Evolutionary conservation across 1,139 yeast species (phyloP).

Genomic region (Lodderomyces oxycetoniae): DNA sequence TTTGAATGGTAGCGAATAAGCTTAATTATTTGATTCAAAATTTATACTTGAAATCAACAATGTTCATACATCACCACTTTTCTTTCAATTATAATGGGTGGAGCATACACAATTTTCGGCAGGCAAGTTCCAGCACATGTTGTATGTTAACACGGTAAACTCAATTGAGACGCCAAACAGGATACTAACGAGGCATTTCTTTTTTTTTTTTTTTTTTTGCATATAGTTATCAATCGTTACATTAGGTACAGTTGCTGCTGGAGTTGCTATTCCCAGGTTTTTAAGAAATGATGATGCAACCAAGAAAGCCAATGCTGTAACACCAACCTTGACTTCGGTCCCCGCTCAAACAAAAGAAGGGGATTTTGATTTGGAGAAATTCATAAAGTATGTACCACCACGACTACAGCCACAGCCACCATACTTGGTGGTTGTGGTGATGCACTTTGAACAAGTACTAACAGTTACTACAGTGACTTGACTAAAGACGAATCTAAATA

Average conservation of each 20-base stretch:
- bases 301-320: constrained; percentile 26
- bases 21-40: too few species aligned
- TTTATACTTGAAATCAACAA: too few species aligned
- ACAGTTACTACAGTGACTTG: constrained; percentile 29
- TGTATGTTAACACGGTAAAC: constrained; percentile 31
- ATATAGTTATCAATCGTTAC: constrained; percentile 42
- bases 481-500: constrained; percentile 41
- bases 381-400: constrained; percentile 45
- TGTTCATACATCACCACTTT: too few species aligned
- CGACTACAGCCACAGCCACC: neutral
- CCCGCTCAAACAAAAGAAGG: constrained; percentile 34
- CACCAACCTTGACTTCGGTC: constrained; percentile 29
- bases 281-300: constrained; percentile 24
- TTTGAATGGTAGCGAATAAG: too few species aligned
- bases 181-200: constrained; percentile 4
- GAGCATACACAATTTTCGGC: constrained; percentile 60
- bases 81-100: constrained; percentile 57
- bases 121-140: constrained; percentile 60
- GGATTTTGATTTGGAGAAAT: constrained; percentile 61
- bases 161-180: neutral
- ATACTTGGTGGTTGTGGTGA: neutral
- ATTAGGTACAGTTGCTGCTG: constrained; percentile 43
- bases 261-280: constrained; percentile 40
- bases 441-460: constrained; percentile 21
- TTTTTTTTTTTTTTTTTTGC: neutral